These are phyloP conservation scores for Elaeis guineensis DNA, from an alignment of 176 grass and related monocot species.

Conservation along the genomic window DNA sequence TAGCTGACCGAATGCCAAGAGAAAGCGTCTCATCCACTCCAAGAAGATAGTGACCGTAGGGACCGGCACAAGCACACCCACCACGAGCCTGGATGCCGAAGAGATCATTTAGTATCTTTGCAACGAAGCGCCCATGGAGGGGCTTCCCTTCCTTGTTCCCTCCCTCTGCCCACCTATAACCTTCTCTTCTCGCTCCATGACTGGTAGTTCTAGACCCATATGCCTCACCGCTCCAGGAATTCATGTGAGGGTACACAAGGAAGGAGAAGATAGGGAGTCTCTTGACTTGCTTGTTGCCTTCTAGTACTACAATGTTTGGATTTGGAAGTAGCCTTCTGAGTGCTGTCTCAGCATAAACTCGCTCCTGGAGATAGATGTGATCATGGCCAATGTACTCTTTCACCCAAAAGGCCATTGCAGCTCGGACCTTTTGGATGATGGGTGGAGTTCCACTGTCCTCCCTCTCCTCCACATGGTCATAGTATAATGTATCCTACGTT, in stretches of 20 bases:
- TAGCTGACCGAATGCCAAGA: conserved; percentile 43
- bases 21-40: conserved; percentile 32
- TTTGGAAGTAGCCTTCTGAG: conserved; percentile 25
- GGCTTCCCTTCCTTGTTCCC: conserved; percentile 9
- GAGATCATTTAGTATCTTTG: conserved; percentile 62
- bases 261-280: conserved; percentile 72
- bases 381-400: conserved; percentile 57
- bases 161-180: background rate
- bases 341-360: conserved; percentile 25
- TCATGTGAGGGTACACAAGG: conserved; percentile 32
- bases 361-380: conserved; percentile 27
- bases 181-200: too few relatives aligned
- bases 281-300: conserved; percentile 35
- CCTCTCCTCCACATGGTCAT: conserved; percentile 45
- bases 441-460: conserved; percentile 59
- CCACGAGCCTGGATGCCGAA: conserved; percentile 82
- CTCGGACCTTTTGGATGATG: conserved; percentile 65
- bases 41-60: conserved; percentile 65
- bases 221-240: too few relatives aligned
- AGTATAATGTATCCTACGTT: conserved; percentile 57
- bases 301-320: conserved; percentile 42
- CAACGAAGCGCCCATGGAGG: conserved; percentile 59
- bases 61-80: conserved; percentile 61
- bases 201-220: too few relatives aligned
- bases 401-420: conserved; percentile 67